Evolutionary conservation across 495 filamentous ascomycete species (phyloP), one percentile per base, ranked within the genome.

Genomic region (Bryoglossum gracile): DNA sequence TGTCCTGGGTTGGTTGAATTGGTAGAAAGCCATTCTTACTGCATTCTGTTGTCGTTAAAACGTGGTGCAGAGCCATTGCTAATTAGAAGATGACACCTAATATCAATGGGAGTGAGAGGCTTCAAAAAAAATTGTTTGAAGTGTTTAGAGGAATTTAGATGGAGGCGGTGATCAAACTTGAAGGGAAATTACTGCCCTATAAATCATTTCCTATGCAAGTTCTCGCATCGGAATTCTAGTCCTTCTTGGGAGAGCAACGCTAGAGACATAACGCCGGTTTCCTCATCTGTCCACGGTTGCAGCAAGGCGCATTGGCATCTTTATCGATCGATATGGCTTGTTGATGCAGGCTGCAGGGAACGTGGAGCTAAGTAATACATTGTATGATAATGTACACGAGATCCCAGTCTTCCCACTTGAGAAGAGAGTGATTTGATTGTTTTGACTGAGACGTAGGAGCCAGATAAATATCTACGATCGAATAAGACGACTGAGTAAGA

Each of bases 11-110:
- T 47, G 44, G 16, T 26, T 21, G 44, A 47, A 35, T 37, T 37
- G 32, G 44, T 47, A 8, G 17, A 38, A 19, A 37, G 14, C 44
- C 30, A 47, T 47, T 47, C 32, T 47, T 19, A 46, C n/a, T 49
- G 19, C 25, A 40, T 47, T 19, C 32, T 47, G 18, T 18, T 26
- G 37, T 47, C 3, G 22, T 23, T 44, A 17, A 18, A 46, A 36
- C 21, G 43, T 46, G 17, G 21, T 46, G 30, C 9, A 3, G 30
- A 46, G 43, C 28, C 21, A 46, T 35, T 46, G 30, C 22, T 3
- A 24, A 46, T 8, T 14, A 30, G 18, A 19, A 16, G 21, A 32
- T 4, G 21, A 32, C 3, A 5, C 9, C 22, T 11, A 24, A 28
- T 26, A 44, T 26, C 13, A 8, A 14, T 5, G 8, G 18, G 10